phyloP scores from a whole-genome alignment of 1,284 basidiomycete genomes.

The Heterobasidion parviporum region DNA sequence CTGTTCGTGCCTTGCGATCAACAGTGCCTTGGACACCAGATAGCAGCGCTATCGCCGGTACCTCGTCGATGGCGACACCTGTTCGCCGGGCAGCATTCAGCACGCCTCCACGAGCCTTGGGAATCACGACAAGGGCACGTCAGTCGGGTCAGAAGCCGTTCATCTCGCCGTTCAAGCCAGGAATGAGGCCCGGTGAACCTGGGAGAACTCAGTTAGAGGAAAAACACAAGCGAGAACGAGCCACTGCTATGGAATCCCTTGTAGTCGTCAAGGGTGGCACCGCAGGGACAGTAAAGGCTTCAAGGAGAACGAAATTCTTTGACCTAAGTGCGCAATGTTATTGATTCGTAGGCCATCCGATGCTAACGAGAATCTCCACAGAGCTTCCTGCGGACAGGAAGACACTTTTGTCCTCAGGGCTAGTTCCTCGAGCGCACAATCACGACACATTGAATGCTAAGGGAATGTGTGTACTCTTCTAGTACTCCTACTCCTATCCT shows the following conservation, averaged over 20 bases:
- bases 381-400: conserved; percentile 31
- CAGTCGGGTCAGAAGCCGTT: conserved; percentile 32
- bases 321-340: conserved; percentile 34
- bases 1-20: conserved; percentile 15
- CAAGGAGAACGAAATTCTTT: conserved; percentile 25
- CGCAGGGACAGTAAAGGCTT: conserved; percentile 10
- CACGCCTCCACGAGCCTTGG: conserved; percentile 26
- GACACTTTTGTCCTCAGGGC: conserved; percentile 39
- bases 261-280: background rate
- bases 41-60: conserved; percentile 16
- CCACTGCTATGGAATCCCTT: background rate
- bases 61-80: conserved; percentile 12
- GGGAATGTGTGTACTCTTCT: conserved; percentile 47
- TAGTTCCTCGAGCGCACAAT: conserved; percentile 51
- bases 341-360: background rate
- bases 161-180: conserved; percentile 63
- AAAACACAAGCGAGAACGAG: conserved; percentile 6
- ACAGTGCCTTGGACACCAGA: conserved; percentile 14
- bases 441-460: conserved; percentile 41
- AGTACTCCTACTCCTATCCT: background rate
- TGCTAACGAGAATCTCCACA: conserved; percentile 16
- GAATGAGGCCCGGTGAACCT: conserved; percentile 46
- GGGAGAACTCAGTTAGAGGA: conserved; percentile 28
- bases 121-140: conserved; percentile 23
- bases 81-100: conserved; percentile 13